Conservation (phyloP, 257 asterid species). For the Fraxinus excelsior region DNA sequence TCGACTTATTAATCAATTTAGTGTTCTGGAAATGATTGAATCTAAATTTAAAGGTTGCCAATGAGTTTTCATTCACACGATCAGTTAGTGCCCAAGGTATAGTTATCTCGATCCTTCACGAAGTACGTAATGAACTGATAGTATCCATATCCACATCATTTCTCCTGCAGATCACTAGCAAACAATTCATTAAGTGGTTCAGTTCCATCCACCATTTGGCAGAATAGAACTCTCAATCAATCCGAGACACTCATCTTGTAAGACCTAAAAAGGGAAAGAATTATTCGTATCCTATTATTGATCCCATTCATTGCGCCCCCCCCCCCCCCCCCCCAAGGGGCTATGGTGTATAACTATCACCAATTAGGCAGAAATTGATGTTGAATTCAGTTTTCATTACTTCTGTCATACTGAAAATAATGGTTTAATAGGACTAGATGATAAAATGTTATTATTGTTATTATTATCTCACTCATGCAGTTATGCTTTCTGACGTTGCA, state of each 20-base stretch:
- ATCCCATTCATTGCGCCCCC: not conserved
- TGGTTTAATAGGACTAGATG: not conserved
- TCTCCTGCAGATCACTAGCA: conserved; percentile 70
- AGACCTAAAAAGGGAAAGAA: conserved; percentile 31
- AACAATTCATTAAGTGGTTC: conserved; percentile 79
- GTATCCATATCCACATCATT: conserved; percentile 15
- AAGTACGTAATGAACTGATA: not conserved
- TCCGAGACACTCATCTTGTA: conserved; percentile 71
- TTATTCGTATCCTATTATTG: not conserved
- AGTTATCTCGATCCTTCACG: conserved; percentile 15
- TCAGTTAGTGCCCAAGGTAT: not conserved
- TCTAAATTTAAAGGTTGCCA: not conserved
- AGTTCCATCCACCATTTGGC: conserved; percentile 82
- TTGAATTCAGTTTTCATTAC: not conserved
- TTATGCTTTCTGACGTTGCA: conserved; percentile 37
- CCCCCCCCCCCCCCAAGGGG: not conserved
- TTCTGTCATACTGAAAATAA: conserved; percentile 3
- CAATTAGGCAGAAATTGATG: no score
- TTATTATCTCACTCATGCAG: conserved; percentile 7
- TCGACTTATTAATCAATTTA: conserved; percentile 5
- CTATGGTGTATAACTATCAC: not conserved
- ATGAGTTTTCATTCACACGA: not conserved
- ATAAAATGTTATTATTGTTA: not conserved
- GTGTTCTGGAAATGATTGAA: conserved; percentile 21
- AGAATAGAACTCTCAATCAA: conserved; percentile 57